Evolutionary conservation across 768 basidiomycete species (phyloP).

Genomic region (Sporobolomyces phaffii): DNA sequence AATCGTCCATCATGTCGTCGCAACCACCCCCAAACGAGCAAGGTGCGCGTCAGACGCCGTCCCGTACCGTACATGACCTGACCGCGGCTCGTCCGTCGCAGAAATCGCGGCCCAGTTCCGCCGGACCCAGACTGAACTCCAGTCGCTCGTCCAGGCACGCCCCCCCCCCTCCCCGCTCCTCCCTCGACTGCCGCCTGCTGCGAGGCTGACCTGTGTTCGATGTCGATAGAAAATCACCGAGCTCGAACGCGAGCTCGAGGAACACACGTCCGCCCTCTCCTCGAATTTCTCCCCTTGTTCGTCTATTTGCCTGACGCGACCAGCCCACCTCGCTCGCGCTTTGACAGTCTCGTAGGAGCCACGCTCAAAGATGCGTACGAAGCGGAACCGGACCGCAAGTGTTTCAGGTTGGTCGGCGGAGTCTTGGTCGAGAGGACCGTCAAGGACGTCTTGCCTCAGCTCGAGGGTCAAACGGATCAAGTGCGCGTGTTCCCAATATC

Average conservation of each 20-base stretch:
- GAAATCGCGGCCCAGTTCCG: conserved; percentile 24
- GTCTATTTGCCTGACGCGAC: not conserved
- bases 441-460: conserved; percentile 81
- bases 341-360: conserved; percentile 69
- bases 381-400: conserved; percentile 84
- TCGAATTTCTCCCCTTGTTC: not conserved
- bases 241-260: conserved; percentile 90
- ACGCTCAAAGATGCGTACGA: conserved; percentile 75
- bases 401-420: conserved; percentile 92
- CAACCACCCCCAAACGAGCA: conserved; percentile 1
- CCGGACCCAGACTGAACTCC: conserved; percentile 12
- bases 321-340: not conserved
- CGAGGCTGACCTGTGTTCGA: too few relatives aligned
- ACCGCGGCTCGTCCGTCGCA: not conserved
- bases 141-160: conserved; percentile 22
- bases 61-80: too few relatives aligned
- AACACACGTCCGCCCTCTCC: conserved; percentile 67
- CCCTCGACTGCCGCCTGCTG: not conserved
- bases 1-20: not conserved
- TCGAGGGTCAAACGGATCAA: conserved; percentile 82
- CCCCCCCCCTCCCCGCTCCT: not conserved
- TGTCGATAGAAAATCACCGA: conserved; percentile 69
- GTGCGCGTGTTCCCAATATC: too few relatives aligned
- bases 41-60: not conserved
- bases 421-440: conserved; percentile 93